phyloP scores from a whole-genome alignment of 192 early-diverging fungal genomes.

The Powellomyces hirtus region DNA sequence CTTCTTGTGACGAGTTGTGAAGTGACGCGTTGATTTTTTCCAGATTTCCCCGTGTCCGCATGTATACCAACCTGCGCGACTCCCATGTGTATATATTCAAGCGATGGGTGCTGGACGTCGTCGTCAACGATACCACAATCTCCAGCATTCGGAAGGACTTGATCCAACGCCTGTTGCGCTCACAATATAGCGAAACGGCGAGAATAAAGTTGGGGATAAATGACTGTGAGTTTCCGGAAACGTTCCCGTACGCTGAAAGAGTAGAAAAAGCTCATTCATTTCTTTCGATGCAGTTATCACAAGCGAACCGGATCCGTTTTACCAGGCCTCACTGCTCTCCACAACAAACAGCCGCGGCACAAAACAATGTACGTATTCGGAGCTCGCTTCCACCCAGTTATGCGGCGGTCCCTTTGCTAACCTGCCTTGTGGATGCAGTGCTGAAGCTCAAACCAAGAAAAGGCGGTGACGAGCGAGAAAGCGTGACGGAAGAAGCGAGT shows the following conservation, averaged over 20 bases:
- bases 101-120: constrained; percentile 86
- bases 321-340: constrained; percentile 28
- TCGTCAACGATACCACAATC: constrained; percentile 59
- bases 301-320: constrained; percentile 17
- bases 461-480: no score
- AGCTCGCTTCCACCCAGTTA: not conserved
- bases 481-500: no score
- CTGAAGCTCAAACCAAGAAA: no score
- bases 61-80: constrained; percentile 82
- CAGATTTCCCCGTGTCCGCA: constrained; percentile 72
- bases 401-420: no score
- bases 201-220: no score
- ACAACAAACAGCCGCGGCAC: constrained; percentile 28
- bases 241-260: no score
- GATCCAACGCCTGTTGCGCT: constrained; percentile 80
- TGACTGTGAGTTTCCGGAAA: no score
- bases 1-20: no score
- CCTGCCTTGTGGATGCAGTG: no score
- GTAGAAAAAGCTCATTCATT: no score
- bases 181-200: constrained; percentile 76
- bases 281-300: constrained; percentile 22
- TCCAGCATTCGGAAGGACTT: constrained; percentile 80
- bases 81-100: constrained; percentile 93
- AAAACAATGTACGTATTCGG: constrained; percentile 2
- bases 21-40: no score